A percentile compares a stretch with the other conserved stretches of the same genome.
These are phyloP conservation scores for Chiua virens DNA, from an alignment of 768 basidiomycete species.

Conservation along the genomic window DNA sequence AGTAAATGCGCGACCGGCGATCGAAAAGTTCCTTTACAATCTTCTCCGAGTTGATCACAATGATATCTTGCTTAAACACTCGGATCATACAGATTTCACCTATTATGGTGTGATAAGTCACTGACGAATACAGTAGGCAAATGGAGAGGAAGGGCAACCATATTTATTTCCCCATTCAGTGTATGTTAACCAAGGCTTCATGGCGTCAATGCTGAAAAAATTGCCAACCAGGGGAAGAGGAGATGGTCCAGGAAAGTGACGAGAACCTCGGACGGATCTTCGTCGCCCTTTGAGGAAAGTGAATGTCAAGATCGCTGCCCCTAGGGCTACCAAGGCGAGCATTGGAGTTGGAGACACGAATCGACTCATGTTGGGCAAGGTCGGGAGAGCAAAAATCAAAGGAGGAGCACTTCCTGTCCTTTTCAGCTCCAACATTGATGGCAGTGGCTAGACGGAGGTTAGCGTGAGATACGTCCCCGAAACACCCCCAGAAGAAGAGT, in stretches of 20 bases:
- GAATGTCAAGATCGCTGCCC: neutral
- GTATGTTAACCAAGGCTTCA: too few species aligned
- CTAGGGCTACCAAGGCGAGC: neutral
- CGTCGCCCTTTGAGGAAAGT: neutral
- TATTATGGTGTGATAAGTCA: neutral
- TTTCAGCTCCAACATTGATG: too few species aligned
- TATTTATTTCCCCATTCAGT: too few species aligned
- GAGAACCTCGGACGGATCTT: neutral
- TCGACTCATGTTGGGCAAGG: too few species aligned
- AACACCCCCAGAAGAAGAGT: too few species aligned
- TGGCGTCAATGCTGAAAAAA: too few species aligned
- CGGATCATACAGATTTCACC: slow-evolving; percentile 21
- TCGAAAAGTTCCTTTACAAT: slow-evolving; percentile 30
- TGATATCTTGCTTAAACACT: slow-evolving; percentile 20
- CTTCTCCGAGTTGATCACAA: slow-evolving; percentile 25
- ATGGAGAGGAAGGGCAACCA: neutral
- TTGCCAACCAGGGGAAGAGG: neutral
- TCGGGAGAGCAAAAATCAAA: neutral
- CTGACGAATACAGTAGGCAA: neutral
- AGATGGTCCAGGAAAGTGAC: slow-evolving; percentile 14
- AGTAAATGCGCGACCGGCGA: slow-evolving; percentile 25
- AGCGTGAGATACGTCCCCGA: too few species aligned
- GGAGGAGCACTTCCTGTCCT: too few species aligned
- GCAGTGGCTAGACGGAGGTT: too few species aligned
- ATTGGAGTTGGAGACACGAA: neutral